These are phyloP conservation scores for Gnaphalium uliginosum DNA, from an alignment of 129 eudicot species.

Conservation along the genomic window DNA sequence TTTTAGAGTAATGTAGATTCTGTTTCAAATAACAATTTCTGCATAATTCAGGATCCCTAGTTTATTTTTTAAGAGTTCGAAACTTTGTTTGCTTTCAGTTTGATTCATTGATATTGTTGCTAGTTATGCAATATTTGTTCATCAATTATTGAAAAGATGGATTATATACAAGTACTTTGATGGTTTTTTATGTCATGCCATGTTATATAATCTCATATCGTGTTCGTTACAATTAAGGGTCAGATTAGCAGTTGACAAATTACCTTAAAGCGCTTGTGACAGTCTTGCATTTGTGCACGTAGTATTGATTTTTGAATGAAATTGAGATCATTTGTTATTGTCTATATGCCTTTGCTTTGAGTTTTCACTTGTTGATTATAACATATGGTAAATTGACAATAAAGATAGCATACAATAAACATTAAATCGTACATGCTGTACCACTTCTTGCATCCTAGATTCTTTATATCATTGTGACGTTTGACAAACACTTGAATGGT, in stretches of 20 bases:
- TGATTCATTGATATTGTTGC: neutral
- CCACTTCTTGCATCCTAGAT: too few relatives aligned
- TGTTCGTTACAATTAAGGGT: neutral
- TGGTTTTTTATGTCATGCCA: neutral
- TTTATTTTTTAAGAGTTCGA: neutral
- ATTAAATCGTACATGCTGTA: too few relatives aligned
- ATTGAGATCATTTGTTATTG: neutral
- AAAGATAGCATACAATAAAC: too few relatives aligned
- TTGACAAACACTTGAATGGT: too few relatives aligned
- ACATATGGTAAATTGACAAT: too few relatives aligned
- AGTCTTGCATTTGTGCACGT: neutral
- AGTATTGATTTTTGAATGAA: neutral
- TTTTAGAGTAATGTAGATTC: neutral
- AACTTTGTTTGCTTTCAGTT: neutral
- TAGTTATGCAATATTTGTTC: neutral
- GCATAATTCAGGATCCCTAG: slow-evolving; percentile 1
- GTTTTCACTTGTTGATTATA: too few relatives aligned
- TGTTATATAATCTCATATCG: too few relatives aligned
- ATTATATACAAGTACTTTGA: neutral
- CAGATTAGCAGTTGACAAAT: neutral
- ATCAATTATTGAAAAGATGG: neutral
- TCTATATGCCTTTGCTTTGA: neutral
- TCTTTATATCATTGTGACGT: too few relatives aligned
- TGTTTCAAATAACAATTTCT: slow-evolving; percentile 12
- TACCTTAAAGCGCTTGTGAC: neutral